phyloP scores from a whole-genome alignment of 768 basidiomycete genomes.

The Lactarius vividus region DNA sequence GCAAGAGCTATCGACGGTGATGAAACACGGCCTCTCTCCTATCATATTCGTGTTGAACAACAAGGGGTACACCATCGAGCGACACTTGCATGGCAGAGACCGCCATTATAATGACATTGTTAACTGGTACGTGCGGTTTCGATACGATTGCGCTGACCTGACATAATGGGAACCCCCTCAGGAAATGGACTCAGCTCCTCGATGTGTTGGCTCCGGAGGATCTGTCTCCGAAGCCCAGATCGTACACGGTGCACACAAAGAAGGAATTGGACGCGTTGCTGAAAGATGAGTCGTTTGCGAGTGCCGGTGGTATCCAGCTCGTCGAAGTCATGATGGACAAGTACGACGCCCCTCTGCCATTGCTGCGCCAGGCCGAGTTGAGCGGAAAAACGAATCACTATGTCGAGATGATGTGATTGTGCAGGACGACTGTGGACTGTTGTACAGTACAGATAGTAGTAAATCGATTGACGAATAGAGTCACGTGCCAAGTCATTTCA shows the following conservation, averaged over 20 bases:
- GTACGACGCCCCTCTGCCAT: slow-evolving; percentile 65
- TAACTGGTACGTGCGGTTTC: slow-evolving; percentile 49
- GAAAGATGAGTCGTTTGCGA: slow-evolving; percentile 56
- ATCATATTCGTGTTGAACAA: slow-evolving; percentile 85
- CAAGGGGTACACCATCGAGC: slow-evolving; percentile 85
- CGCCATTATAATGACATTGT: slow-evolving; percentile 85
- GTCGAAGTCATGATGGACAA: slow-evolving; percentile 78
- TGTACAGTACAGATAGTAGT: background rate
- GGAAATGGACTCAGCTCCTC: slow-evolving; percentile 68
- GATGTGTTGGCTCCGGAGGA: slow-evolving; percentile 51
- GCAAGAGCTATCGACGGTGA: slow-evolving; percentile 85
- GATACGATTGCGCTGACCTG: background rate
- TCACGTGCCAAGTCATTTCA: slow-evolving; percentile 6
- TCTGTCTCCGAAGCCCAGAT: slow-evolving; percentile 49
- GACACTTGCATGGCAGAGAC: slow-evolving; percentile 63
- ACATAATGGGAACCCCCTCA: slow-evolving; percentile 24
- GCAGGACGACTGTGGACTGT: too few relatives aligned
- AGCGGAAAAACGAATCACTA: slow-evolving; percentile 52
- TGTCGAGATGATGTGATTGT: slow-evolving; percentile 18
- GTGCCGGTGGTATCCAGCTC: slow-evolving; percentile 66
- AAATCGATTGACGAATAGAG: background rate
- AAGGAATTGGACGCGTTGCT: slow-evolving; percentile 66
- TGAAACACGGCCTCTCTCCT: slow-evolving; percentile 66
- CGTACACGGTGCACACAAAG: slow-evolving; percentile 67
- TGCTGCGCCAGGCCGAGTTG: slow-evolving; percentile 56